Base-by-base conservation (phyloP, 2,329 filamentous ascomycete species). In the Coniella lustricola region DNA sequence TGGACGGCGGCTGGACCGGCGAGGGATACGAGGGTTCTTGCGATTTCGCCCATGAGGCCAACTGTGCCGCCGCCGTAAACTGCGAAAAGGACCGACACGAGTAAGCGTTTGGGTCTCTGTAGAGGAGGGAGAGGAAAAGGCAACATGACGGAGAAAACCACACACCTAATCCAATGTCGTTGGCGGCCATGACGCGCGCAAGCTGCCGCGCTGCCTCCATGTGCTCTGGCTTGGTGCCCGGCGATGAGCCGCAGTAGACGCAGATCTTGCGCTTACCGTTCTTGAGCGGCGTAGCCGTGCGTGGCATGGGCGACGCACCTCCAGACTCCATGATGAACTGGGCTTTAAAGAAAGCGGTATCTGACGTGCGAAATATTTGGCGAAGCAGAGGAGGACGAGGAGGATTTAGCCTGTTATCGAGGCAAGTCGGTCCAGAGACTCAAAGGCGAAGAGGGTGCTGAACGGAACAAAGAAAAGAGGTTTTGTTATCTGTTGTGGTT, bases 51-150 rank as follows among this genome's bases (percentile, higher is more conserved):
- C 93, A 98, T 98, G 39, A 98, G 77, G 9, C 93, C 93, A 33
- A 89, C 82, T 2, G 91, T 97, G 61, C 93, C 93, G 57, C 93
- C 93, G 57, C 93, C 93, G 67, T 97, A 98, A 55, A 97, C 90
- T 81, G 39, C 44, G 10, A 21, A 22, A 13, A 37, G 16, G 12
- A 14, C 25, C 25, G 10, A 29, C 25, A 29, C 5, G 25, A 29
- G n/a, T n/a, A n/a, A n/a, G n/a, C n/a, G n/a, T n/a, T n/a, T n/a
- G n/a, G n/a, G n/a, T n/a, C n/a, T n/a, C n/a, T n/a, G n/a, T n/a
- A n/a, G n/a, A n/a, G 18, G 18, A 5, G 36, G 14, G 36, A 21
- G 14, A 20, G 18, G 21, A 20, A 16, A 22, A 21, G 22, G 7
- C 4, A 16, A 3, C 12, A n/a, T 2, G 3, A 37, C 17, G 12